phyloP scores from a whole-genome alignment of 2,329 filamentous ascomycete genomes.

The Scorias spongiosa region DNA sequence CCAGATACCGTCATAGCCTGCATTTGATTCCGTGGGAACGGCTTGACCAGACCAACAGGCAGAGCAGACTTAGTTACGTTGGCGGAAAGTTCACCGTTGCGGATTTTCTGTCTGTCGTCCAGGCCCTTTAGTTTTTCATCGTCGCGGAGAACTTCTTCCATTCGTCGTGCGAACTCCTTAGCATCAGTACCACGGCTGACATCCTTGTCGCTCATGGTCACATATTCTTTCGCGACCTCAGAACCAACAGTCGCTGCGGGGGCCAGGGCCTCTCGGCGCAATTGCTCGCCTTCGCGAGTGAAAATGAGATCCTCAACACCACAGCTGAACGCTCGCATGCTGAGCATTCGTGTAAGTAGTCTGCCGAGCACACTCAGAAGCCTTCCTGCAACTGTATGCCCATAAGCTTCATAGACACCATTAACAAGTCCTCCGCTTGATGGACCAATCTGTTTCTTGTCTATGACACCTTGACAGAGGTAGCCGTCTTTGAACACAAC shows the following conservation, averaged over 20 bases:
- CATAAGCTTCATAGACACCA: constrained; percentile 84
- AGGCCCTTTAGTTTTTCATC: constrained; percentile 80
- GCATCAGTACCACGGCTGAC: constrained; percentile 47
- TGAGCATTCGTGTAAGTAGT: constrained; percentile 73
- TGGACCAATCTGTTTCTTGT: constrained; percentile 89
- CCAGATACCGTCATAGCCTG: constrained; percentile 96
- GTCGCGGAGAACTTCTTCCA: constrained; percentile 83
- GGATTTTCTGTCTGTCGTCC: constrained; percentile 72
- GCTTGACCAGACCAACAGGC: constrained; percentile 69
- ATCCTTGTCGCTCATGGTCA: constrained; percentile 51
- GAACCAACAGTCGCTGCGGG: constrained; percentile 57
- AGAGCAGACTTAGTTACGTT: constrained; percentile 66
- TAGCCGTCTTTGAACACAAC: constrained; percentile 80
- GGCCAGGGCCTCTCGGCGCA: constrained; percentile 52
- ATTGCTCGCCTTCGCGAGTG: constrained; percentile 60
- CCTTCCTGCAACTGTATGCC: constrained; percentile 71
- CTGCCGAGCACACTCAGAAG: constrained; percentile 80
- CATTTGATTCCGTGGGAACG: constrained; percentile 96
- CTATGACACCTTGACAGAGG: constrained; percentile 77
- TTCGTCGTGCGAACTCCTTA: constrained; percentile 55
- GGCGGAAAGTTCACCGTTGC: constrained; percentile 56
- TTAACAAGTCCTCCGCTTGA: constrained; percentile 78
- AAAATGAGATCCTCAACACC: constrained; percentile 92
- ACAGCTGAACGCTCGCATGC: constrained; percentile 91
- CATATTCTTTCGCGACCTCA: constrained; percentile 72